Conservation (phyloP, 768 basidiomycete genomes). For the Gloeopeniophorella convolvens region DNA sequence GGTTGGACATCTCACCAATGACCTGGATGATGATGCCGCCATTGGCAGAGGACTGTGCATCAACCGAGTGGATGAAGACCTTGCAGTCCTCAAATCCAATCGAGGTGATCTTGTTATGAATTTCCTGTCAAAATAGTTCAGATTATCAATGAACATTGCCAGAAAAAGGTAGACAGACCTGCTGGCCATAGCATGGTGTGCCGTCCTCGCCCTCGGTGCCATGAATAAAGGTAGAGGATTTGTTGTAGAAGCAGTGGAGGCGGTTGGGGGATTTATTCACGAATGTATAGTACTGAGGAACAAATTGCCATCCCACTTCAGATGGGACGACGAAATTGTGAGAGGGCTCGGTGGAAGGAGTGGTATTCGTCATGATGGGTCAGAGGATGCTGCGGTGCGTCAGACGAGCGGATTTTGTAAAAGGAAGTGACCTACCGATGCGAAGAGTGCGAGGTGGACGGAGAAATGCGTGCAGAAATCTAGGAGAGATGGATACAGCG, state of each 20-base stretch:
- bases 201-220: conserved; percentile 95
- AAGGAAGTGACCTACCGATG: not conserved
- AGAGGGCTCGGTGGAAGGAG: conserved; percentile 34
- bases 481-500: conserved; percentile 15
- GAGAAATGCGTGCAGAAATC: conserved; percentile 18
- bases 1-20: conserved; percentile 98
- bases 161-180: conserved; percentile 45
- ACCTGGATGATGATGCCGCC: conserved; percentile 99
- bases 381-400: conserved; percentile 15
- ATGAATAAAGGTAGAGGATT: conserved; percentile 94
- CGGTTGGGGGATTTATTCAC: conserved; percentile 96
- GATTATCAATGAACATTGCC: conserved; percentile 1
- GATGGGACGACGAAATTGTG: conserved; percentile 74
- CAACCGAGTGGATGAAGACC: conserved; percentile 98
- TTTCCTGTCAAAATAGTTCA: conserved; percentile 57
- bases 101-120: conserved; percentile 91
- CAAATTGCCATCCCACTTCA: conserved; percentile 99
- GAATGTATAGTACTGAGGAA: conserved; percentile 98
- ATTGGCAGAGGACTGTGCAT: conserved; percentile 91
- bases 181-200: conserved; percentile 86
- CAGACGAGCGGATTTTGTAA: not conserved
- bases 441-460: conserved; percentile 4
- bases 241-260: conserved; percentile 98
- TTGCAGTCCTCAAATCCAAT: conserved; percentile 96
- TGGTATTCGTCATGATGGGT: conserved; percentile 32